Evolutionary conservation across 495 filamentous ascomycete genomes (phyloP).

Genomic region (Jackrogersella minutella): DNA sequence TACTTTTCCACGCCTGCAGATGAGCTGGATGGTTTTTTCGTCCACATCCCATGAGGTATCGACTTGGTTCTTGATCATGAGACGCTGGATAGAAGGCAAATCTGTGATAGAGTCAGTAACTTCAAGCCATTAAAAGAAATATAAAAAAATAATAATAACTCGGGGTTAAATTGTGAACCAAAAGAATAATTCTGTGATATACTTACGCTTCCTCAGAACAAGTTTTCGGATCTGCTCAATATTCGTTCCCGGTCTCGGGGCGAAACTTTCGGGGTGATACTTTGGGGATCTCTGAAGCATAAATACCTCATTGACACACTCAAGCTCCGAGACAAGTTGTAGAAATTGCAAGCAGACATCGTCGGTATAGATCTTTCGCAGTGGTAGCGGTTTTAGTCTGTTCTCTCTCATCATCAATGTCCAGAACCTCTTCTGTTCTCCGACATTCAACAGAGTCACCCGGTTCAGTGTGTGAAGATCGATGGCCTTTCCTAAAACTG

Average conservation of each 20-base stretch:
- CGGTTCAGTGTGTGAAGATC: slow-evolving; percentile 60
- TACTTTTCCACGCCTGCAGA: slow-evolving; percentile 55
- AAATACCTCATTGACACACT: slow-evolving; percentile 63
- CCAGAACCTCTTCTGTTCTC: slow-evolving; percentile 66
- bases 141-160: too few species aligned
- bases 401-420: slow-evolving; percentile 59
- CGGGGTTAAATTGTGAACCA: too few species aligned
- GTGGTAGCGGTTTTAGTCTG: slow-evolving; percentile 54
- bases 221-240: slow-evolving; percentile 62
- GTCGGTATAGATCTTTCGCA: slow-evolving; percentile 67
- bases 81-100: slow-evolving; percentile 45
- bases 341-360: slow-evolving; percentile 63
- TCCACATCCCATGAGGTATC: slow-evolving; percentile 63
- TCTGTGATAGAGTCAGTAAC: slow-evolving; percentile 17
- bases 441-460: slow-evolving; percentile 68
- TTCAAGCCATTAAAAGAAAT: neutral
- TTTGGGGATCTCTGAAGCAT: slow-evolving; percentile 62
- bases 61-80: slow-evolving; percentile 61
- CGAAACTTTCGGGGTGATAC: slow-evolving; percentile 57
- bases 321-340: slow-evolving; percentile 57
- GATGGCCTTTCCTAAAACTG: slow-evolving; percentile 58
- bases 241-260: slow-evolving; percentile 52
- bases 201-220: slow-evolving; percentile 58
- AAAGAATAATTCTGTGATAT: neutral
- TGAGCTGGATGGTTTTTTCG: slow-evolving; percentile 54